A percentile compares a stretch with the other conserved stretches of the same genome.
phyloP scores from a whole-genome alignment of 208 protist species.

The Jaenimonas drosophilae region DNA sequence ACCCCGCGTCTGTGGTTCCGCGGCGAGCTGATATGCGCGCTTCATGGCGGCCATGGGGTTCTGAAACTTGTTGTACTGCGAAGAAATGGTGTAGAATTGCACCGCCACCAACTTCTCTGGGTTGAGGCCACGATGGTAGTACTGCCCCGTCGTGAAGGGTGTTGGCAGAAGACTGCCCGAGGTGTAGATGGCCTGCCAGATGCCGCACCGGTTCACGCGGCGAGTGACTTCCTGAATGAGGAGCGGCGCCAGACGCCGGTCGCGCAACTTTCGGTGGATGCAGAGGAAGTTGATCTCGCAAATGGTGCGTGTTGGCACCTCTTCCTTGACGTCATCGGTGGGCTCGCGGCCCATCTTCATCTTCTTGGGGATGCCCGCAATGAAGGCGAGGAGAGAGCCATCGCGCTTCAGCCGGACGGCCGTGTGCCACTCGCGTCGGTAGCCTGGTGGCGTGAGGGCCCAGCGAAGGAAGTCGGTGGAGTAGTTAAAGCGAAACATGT shows the following conservation, averaged over 20 bases:
- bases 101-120: conserved; percentile 95
- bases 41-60: conserved; percentile 81
- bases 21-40: conserved; percentile 48
- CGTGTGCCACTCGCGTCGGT: conserved; percentile 93
- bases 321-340: conserved; percentile 15
- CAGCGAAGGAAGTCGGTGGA: conserved; percentile 96
- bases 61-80: conserved; percentile 53
- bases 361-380: conserved; percentile 93
- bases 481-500: conserved; percentile 99
- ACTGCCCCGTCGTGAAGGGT: conserved; percentile 91
- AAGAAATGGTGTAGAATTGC: conserved; percentile 65
- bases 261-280: conserved; percentile 97
- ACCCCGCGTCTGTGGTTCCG: conserved; percentile 27
- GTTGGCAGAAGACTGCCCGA: conserved; percentile 95
- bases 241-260: conserved; percentile 97
- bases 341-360: conserved; percentile 43
- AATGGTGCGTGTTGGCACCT: no score
- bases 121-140: conserved; percentile 98
- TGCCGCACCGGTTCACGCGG: conserved; percentile 91
- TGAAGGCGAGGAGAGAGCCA: conserved; percentile 95
- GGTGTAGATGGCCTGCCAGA: conserved; percentile 98
- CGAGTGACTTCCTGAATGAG: conserved; percentile 99
- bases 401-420: conserved; percentile 89
- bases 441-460: conserved; percentile 96
- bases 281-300: conserved; percentile 99